These are phyloP conservation scores for Gnomoniopsis sp. DNA, from an alignment of 2,329 filamentous ascomycete genomes.

Conservation along the genomic window DNA sequence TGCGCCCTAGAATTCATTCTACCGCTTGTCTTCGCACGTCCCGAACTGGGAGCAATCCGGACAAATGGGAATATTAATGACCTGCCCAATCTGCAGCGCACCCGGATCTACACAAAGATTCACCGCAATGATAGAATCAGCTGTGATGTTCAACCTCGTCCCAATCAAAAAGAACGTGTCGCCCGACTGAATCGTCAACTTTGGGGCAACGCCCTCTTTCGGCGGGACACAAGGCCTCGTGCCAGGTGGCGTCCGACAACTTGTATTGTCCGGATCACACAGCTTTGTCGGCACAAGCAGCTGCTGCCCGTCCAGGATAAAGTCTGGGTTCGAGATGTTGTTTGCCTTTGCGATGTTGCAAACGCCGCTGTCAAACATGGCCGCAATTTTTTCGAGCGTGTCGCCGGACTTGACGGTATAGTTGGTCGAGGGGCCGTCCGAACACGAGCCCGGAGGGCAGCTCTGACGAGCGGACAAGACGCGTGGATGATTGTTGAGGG, in stretches of 20 bases:
- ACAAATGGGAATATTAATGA: constrained; percentile 1
- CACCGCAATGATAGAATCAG: not conserved
- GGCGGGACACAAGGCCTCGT: not conserved
- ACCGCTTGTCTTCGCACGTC: no score
- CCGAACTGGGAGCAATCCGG: not conserved
- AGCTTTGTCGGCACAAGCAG: constrained; percentile 3
- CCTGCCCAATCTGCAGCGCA: constrained; percentile 1
- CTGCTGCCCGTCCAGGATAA: not conserved
- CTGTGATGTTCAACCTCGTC: not conserved
- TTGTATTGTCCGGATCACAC: constrained; percentile 7
- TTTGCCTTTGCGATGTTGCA: constrained; percentile 3
- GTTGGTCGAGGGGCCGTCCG: not conserved
- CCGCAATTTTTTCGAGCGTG: constrained; percentile 3
- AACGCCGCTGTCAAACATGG: constrained; percentile 1
- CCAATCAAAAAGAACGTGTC: constrained; percentile 7
- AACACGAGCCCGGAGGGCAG: not conserved
- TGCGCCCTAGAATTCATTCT: no score
- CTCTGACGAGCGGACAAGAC: not conserved
- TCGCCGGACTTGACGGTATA: constrained; percentile 6
- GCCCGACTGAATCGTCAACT: not conserved
- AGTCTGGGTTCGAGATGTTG: not conserved
- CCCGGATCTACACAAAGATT: constrained; percentile 1
- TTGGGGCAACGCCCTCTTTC: not conserved
- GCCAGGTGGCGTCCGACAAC: constrained; percentile 4
- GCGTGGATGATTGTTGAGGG: not conserved